A percentile compares a stretch with the other conserved stretches of the same genome.
phyloP scores from a whole-genome alignment of 2,329 filamentous ascomycete genomes.

The Apiospora arundinis region DNA sequence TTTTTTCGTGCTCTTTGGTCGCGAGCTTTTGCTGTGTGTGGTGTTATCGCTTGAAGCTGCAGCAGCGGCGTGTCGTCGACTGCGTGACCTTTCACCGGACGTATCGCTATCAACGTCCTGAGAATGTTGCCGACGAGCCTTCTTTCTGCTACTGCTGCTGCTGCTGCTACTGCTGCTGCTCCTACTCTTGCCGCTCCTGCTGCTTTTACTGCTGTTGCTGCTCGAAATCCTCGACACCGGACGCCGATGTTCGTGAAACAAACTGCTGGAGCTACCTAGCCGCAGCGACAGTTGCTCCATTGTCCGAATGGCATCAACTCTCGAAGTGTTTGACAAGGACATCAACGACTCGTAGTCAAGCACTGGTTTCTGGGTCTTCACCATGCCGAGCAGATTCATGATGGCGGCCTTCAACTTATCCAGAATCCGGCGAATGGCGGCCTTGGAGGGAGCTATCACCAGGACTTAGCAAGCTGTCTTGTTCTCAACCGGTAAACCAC shows the following conservation, averaged over 20 bases:
- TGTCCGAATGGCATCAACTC: conserved; percentile 54
- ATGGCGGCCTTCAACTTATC: conserved; percentile 51
- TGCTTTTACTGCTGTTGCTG: conserved; percentile 23
- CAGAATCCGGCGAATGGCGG: conserved; percentile 48
- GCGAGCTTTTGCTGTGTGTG: not conserved
- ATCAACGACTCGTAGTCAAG: conserved; percentile 55
- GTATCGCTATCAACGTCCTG: not conserved
- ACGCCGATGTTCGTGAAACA: conserved; percentile 5
- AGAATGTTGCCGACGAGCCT: not conserved
- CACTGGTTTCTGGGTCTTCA: conserved; percentile 40
- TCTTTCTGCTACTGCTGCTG: conserved; percentile 25
- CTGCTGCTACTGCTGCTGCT: too few relatives aligned
- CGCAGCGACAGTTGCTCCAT: conserved; percentile 54
- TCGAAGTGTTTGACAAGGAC: conserved; percentile 53
- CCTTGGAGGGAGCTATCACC: conserved; percentile 44
- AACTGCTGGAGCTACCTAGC: conserved; percentile 29
- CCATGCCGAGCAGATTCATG: conserved; percentile 45
- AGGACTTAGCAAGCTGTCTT: conserved; percentile 2
- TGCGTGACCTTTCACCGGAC: not conserved
- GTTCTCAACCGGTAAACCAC: not conserved
- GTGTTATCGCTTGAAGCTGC: not conserved
- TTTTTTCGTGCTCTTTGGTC: not conserved
- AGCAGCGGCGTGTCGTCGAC: not conserved
- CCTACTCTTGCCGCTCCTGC: too few relatives aligned
- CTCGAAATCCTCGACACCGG: not conserved